Conservation (phyloP, 2,329 filamentous ascomycete genomes). For the Mariannaea elegans region DNA sequence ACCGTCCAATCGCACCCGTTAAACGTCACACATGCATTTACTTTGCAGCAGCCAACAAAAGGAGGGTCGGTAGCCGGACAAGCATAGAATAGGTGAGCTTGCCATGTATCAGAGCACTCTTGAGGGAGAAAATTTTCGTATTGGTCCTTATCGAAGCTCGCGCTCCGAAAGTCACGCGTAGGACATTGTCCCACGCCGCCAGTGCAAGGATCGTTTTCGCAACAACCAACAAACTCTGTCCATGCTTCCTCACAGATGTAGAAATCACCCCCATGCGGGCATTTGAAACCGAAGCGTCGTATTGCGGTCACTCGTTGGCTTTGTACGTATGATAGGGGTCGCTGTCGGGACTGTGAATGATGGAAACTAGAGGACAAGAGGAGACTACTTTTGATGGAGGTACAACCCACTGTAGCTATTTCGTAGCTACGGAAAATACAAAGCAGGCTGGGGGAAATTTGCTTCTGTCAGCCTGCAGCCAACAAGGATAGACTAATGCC, state of each 20-base stretch:
- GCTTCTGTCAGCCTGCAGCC: too few species aligned
- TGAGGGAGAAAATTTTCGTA: constrained; percentile 18
- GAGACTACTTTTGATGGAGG: too few species aligned
- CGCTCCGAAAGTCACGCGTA: constrained; percentile 25
- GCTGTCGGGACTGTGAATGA: too few species aligned
- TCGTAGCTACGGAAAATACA: too few species aligned
- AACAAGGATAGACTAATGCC: too few species aligned
- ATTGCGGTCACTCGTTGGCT: too few species aligned
- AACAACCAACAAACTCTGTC: constrained; percentile 50
- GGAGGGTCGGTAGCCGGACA: constrained; percentile 42
- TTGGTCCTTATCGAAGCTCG: constrained; percentile 36
- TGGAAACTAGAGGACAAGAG: too few species aligned
- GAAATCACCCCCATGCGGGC: constrained; percentile 43
- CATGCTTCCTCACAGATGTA: constrained; percentile 45
- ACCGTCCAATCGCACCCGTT: neutral
- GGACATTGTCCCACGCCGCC: constrained; percentile 39
- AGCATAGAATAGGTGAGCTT: constrained; percentile 45
- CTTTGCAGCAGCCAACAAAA: constrained; percentile 49
- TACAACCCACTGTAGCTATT: too few species aligned
- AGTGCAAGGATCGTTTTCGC: constrained; percentile 44
- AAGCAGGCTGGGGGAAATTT: too few species aligned
- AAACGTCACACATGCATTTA: constrained; percentile 23
- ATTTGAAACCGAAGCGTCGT: constrained; percentile 17
- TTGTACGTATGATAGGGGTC: too few species aligned
- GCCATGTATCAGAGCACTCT: neutral